These are phyloP conservation scores for Calonectria honghensis DNA, from an alignment of 2,329 filamentous ascomycete genomes.

Conservation along the genomic window DNA sequence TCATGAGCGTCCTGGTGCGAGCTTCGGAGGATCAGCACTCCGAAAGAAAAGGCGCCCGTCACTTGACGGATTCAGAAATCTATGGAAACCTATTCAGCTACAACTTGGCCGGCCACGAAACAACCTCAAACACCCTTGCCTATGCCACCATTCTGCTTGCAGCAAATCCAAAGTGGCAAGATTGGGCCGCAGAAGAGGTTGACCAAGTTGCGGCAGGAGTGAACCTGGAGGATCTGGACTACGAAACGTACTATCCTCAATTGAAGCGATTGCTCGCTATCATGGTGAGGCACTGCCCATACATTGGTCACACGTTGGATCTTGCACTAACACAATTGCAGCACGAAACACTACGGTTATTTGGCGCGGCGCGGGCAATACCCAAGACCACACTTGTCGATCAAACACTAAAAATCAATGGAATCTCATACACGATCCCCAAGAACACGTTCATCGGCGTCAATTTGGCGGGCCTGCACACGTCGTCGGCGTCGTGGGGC, in stretches of 20 bases:
- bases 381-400: slow-evolving; percentile 46
- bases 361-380: slow-evolving; percentile 46
- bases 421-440: slow-evolving; percentile 43
- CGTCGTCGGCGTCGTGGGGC: slow-evolving; percentile 47
- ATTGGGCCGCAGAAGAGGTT: slow-evolving; percentile 65
- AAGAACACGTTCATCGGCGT: slow-evolving; percentile 47
- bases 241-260: slow-evolving; percentile 47
- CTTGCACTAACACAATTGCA: slow-evolving; percentile 13
- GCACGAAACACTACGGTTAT: slow-evolving; percentile 49
- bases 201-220: slow-evolving; percentile 41
- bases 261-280: slow-evolving; percentile 47
- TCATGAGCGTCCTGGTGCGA: slow-evolving; percentile 49
- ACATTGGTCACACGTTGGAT: neutral
- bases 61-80: slow-evolving; percentile 64
- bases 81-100: slow-evolving; percentile 70
- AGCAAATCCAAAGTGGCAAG: slow-evolving; percentile 64
- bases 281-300: slow-evolving; percentile 42
- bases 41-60: slow-evolving; percentile 38
- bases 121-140: slow-evolving; percentile 66
- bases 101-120: slow-evolving; percentile 72
- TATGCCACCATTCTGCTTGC: slow-evolving; percentile 67
- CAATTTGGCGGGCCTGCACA: slow-evolving; percentile 47
- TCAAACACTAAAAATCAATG: slow-evolving; percentile 44
- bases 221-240: slow-evolving; percentile 43
- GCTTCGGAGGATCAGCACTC: slow-evolving; percentile 44